A percentile compares a stretch with the other conserved stretches of the same genome.
Evolutionary conservation across 2,329 filamentous ascomycete genomes (phyloP).

Genomic region (Drechslerella coelobrocha): DNA sequence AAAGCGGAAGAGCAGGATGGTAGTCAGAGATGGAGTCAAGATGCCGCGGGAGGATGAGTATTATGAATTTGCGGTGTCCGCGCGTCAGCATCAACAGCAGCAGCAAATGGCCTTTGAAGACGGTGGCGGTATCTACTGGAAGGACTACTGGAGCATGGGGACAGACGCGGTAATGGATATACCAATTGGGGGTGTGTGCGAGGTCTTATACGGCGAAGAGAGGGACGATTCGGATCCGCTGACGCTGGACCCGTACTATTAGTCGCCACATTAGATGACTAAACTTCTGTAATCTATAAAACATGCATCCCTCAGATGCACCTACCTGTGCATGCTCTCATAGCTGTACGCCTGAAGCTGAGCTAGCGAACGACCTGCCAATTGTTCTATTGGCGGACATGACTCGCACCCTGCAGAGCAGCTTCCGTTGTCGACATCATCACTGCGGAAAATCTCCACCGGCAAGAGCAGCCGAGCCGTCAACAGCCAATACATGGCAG

Average conservation of each 20-base stretch:
- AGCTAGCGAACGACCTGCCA: too few relatives aligned
- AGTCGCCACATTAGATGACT: not conserved
- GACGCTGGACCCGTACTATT: conserved; percentile 41
- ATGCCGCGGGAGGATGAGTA: conserved; percentile 37
- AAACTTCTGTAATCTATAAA: not conserved
- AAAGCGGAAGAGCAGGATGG: conserved; percentile 58
- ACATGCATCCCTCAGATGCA: not conserved
- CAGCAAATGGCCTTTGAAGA: conserved; percentile 54
- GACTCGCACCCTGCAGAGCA: not conserved
- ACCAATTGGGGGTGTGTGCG: conserved; percentile 90
- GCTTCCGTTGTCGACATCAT: too few relatives aligned
- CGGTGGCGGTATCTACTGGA: conserved; percentile 70
- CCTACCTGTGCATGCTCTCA: not conserved
- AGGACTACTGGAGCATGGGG: conserved; percentile 82
- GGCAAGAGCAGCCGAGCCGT: too few relatives aligned
- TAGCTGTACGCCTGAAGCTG: not conserved
- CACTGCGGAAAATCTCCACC: too few relatives aligned
- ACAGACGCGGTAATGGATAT: conserved; percentile 98
- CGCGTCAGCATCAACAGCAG: conserved; percentile 3
- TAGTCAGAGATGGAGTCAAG: conserved; percentile 35
- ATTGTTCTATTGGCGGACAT: not conserved
- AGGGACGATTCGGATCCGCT: conserved; percentile 56
- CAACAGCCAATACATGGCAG: too few relatives aligned
- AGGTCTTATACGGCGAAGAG: conserved; percentile 81
- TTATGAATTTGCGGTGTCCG: conserved; percentile 15